Evolutionary conservation across 106 monocot genomes (phyloP), one percentile per base, ranked within the genome.

Genomic region (Vanilla planifolia): DNA sequence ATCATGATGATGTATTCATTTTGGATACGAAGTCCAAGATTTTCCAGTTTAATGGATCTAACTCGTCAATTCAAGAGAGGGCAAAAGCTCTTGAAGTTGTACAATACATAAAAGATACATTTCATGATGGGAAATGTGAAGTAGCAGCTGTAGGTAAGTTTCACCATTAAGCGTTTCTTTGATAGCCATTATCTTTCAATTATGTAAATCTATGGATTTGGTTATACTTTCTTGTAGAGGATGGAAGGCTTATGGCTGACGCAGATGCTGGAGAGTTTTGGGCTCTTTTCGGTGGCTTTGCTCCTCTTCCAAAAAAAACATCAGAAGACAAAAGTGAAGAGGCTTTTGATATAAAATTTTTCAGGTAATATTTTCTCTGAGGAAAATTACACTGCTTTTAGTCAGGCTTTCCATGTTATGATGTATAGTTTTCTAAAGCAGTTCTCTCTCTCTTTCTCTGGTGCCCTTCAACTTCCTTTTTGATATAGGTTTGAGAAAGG

Each of bases 261-360:
- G 80, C 83, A 46, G 94, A 83, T 48, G 68, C 94, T 48, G 89
- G 89, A 71, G 94, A 95, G 51, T 95, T 95, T 36, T 95, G 89
- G 94, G 83, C 68, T 40, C 63, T 83, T 43, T 95, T 95, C 76
- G 94, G 94, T 73, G 94, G 94, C 34, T 95, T 95, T 81, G 94
- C 89, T 57, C 94, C 94, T 62, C 94, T 95, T 73, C 86, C 80
- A 48, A 83, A 73, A 74, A 86, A 84, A 69, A 34, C 73, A 59
- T 59, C 76, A 50, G 83, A 69, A 29, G 69, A 71, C 55, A 71
- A 62, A 43, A 67, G 47, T 65, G 56, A 51, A 24, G 70, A 79
- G 62, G 55, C 56, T 60, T 73, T 25, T 43, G 7, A 66, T 42
- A 43, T 68, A 53, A 89, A 89, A 43, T 74, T 95, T 28, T 30